Evolutionary conservation across 2,329 filamentous ascomycete genomes (phyloP), one percentile per base, ranked within the genome.

Genomic region (Apiospora phragmitis): DNA sequence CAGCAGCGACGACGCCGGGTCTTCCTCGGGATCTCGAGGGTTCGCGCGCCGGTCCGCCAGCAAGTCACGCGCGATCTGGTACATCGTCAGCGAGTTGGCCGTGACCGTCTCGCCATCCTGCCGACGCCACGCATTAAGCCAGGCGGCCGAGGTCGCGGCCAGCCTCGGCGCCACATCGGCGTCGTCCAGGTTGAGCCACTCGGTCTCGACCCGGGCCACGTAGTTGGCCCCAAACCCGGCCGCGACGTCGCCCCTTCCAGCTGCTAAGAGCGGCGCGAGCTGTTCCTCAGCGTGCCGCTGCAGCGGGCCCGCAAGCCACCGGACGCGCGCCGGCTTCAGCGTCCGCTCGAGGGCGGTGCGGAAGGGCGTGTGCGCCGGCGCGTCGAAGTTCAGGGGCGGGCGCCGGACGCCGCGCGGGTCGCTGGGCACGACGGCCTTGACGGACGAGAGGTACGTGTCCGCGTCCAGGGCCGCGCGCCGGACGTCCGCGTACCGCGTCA

Each of bases 341-440:
- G 74, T 75, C 32, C 73, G 66, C 24, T 74, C 74, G 5, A 75
- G 67, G 0, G 73, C 74, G 1, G 73, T 75, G 8, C 74, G 73
- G 65, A 74, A 74, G 1, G 73, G 74, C 2, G 74, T 74, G 67
- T 75, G 74, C 3, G 72, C 72, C 1, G 74, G 74, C 1, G 73
- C 74, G 14, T 75, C 74, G 29, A 75, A 75, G 69, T 75, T 75
- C 45, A 75, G 67, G 6, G 74, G 74, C 18, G 74, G 74, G 4
- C 74, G 70, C 12, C 73, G 72, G 14, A 74, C 72, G 35, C 72
- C 72, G 21, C 72, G 41, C 2, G 72, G 71, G 16, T 73, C 72
- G 24, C 72, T 73, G 5, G 72, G 72, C 1, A 73, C 72, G 21
- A 73, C 72, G 12, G 72, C 72, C 21, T 72, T 71, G 14, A 73